Evolutionary conservation across 371 early-diverging fungal genomes (phyloP).

Genomic region (Funneliformis caledonium): DNA sequence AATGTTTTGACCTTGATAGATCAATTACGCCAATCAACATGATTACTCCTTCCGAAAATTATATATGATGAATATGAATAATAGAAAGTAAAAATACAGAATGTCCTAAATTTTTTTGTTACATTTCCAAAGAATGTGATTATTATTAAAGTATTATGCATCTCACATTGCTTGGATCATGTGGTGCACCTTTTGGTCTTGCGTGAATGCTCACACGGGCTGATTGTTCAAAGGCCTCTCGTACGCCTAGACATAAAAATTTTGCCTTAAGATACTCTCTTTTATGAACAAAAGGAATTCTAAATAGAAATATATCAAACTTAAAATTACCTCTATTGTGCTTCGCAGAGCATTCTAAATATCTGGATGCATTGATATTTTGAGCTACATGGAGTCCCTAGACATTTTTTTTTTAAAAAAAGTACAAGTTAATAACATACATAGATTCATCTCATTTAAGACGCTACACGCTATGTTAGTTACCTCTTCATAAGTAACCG

Average conservation of each 20-base stretch:
- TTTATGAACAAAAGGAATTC: background rate
- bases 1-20: background rate
- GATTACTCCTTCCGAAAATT: background rate
- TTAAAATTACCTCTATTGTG: slow-evolving; percentile 52
- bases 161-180: background rate
- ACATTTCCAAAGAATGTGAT: background rate
- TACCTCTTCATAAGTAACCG: slow-evolving; percentile 58
- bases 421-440: background rate
- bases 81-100: background rate
- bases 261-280: background rate
- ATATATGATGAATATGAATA: background rate
- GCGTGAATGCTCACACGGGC: slow-evolving; percentile 49
- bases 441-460: background rate
- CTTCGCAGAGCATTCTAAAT: slow-evolving; percentile 61
- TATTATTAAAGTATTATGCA: background rate
- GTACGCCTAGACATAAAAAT: slow-evolving; percentile 41
- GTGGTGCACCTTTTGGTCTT: slow-evolving; percentile 13
- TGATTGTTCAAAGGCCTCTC: slow-evolving; percentile 59
- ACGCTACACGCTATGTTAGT: background rate
- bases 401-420: background rate
- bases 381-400: slow-evolving; percentile 55
- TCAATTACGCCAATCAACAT: background rate
- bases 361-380: slow-evolving; percentile 55
- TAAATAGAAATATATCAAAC: background rate
- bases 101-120: background rate